Base-by-base conservation (phyloP, 345 rosid species). In the Melaleuca alternifolia region DNA sequence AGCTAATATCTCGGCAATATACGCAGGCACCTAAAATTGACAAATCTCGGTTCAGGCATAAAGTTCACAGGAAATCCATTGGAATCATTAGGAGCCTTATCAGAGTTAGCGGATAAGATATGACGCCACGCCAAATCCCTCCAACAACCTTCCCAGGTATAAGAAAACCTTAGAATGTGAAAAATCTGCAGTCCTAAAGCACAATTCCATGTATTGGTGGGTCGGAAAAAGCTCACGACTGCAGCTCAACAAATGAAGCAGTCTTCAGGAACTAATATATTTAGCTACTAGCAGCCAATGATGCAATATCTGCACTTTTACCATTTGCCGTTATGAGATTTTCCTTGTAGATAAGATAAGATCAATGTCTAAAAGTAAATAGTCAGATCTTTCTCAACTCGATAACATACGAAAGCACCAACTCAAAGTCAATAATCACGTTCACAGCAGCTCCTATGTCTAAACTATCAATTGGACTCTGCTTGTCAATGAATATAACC, bases 71-170 rank as follows among this genome's bases (percentile, higher is more conserved):
- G 53, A 14, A 62, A 13, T 53, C 50, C 79, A 26, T 7, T 37
- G 48, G 81, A 71, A 18, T 5, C 81, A 71, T 51, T 48, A 51
- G 59, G 71, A 85, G 54, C 51, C 33, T 62, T 81, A 51, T 37
- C 28, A 20, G 57, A 15, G 53, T 88, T 91, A 95, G 96, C 94
- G 93, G 90, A 86, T 95, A 94, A n/a, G 98, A 95, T 83, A 95
- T 95, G 83, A 94, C 90, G 83, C 98, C 98, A 95, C 96, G 8
- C 98, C 98, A 56, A 95, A 94, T 33, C 98, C 98, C 88, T 93
- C 98, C 89, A 95, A 85, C 92, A 95, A 90, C 88, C 98, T 92
- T 90, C 98, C 98, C 96, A 95, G 86, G 85, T 91, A 95, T 76
- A 95, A 62, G 83, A 18, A 81, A 41, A 28, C 46, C 24, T 33